Percentiles rank a stretch among this genome's conserved stretches.
phyloP scores from a whole-genome alignment of 164 flowering plant genomes.

The Vitis rupestris region DNA sequence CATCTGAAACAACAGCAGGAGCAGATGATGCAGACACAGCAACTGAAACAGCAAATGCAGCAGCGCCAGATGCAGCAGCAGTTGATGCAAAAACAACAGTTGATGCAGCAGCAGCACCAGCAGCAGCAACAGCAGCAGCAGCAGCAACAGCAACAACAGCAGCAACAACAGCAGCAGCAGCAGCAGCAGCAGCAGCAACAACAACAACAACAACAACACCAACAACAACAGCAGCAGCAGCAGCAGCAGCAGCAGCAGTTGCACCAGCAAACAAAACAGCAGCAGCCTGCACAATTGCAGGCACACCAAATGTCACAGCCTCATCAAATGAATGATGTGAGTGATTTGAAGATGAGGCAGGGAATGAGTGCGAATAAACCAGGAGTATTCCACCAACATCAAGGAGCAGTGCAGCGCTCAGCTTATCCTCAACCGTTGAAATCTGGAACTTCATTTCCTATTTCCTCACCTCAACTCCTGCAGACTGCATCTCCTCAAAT shows the following conservation, averaged over 20 bases:
- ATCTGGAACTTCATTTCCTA: constrained; percentile 58
- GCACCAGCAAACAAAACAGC: constrained; percentile 38
- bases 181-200: constrained; percentile 28
- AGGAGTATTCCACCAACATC: constrained; percentile 63
- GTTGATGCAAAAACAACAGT: constrained; percentile 40
- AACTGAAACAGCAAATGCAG: constrained; percentile 52
- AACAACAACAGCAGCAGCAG: constrained; percentile 17
- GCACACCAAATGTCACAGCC: constrained; percentile 56
- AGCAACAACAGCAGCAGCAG: neutral
- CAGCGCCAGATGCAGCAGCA: constrained; percentile 59
- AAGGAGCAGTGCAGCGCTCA: constrained; percentile 46
- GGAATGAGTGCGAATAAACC: constrained; percentile 44
- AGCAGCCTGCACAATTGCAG: constrained; percentile 46
- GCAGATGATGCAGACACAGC: constrained; percentile 50
- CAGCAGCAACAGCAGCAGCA: constrained; percentile 37
- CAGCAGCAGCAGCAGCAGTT: constrained; percentile 20
- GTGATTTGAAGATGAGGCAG: constrained; percentile 63
- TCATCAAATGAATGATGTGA: constrained; percentile 62
- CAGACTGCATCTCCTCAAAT: constrained; percentile 76
- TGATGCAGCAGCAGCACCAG: constrained; percentile 31
- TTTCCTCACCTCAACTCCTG: constrained; percentile 66
- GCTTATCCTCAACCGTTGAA: constrained; percentile 59
- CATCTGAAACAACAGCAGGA: constrained; percentile 63
- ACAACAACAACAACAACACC: constrained; percentile 29
- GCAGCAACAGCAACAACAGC: constrained; percentile 27